Percentiles rank a stretch among this genome's conserved stretches.
These are phyloP conservation scores for Cryptosporidium ubiquitum DNA, from an alignment of 169 alveolate species.

Conservation along the genomic window DNA sequence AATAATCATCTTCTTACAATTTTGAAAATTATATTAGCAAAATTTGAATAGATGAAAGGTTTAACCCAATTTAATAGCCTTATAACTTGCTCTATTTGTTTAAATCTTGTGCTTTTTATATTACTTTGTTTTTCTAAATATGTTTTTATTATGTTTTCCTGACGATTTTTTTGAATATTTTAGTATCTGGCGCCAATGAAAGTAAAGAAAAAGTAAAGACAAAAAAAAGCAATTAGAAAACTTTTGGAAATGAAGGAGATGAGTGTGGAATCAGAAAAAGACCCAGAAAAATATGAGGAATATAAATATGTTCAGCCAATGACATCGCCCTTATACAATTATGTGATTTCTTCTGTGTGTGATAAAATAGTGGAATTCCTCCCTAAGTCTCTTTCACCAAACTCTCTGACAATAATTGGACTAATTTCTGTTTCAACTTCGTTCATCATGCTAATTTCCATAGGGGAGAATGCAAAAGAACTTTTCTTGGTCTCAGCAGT, in stretches of 20 bases:
- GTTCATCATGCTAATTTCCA: background rate
- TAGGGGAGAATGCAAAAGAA: background rate
- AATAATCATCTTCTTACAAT: background rate
- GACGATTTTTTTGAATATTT: too few species aligned
- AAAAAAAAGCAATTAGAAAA: background rate
- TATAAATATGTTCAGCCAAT: constrained; percentile 46
- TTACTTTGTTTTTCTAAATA: background rate
- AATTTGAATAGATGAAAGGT: background rate
- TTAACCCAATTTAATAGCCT: too few species aligned
- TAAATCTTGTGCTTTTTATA: background rate
- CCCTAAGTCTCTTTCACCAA: constrained; percentile 40
- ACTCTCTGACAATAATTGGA: constrained; percentile 20
- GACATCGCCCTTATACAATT: constrained; percentile 34
- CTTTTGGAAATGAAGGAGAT: background rate
- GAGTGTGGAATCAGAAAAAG: background rate
- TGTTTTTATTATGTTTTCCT: too few species aligned
- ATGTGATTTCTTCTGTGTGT: constrained; percentile 40
- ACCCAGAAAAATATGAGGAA: background rate
- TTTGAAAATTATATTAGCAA: too few species aligned
- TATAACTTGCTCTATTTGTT: too few species aligned
- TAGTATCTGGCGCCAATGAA: background rate
- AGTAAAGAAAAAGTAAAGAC: too few species aligned
- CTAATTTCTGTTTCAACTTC: constrained; percentile 2
- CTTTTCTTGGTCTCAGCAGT: constrained; percentile 11
- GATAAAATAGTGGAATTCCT: constrained; percentile 38